Evolutionary conservation across 2,329 filamentous ascomycete genomes (phyloP).

Genomic region (Drechslerella dactyloides): DNA sequence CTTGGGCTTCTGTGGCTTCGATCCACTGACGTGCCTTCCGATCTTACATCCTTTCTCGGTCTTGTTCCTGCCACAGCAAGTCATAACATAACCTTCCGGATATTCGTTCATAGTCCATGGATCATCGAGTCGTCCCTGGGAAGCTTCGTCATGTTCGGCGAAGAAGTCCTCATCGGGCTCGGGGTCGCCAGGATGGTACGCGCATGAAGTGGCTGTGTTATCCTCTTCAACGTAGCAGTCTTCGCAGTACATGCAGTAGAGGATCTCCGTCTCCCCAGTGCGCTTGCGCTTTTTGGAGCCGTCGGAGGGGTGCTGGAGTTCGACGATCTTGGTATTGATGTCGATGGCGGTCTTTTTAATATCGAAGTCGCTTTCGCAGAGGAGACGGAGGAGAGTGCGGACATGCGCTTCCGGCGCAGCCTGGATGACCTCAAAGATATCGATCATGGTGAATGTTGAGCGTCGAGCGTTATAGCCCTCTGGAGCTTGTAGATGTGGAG

Average conservation of each 20-base stretch:
- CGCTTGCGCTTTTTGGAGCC: conserved; percentile 29
- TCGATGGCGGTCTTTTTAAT: conserved; percentile 26
- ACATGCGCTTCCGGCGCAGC: conserved; percentile 47
- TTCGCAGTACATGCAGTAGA: conserved; percentile 39
- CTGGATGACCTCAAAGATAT: conserved; percentile 45
- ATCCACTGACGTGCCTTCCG: conserved; percentile 20
- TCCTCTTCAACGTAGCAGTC: conserved; percentile 42
- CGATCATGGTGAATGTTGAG: conserved; percentile 15
- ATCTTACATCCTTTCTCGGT: conserved; percentile 21
- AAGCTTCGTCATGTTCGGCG: conserved; percentile 26
- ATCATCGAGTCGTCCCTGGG: conserved; percentile 23
- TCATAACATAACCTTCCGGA: conserved; percentile 40
- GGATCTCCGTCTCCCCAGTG: conserved; percentile 14
- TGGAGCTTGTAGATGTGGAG: background rate
- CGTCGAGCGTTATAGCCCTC: background rate
- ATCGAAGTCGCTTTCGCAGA: conserved; percentile 32
- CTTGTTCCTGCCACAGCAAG: conserved; percentile 23
- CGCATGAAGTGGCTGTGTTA: conserved; percentile 29
- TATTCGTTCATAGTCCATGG: conserved; percentile 25
- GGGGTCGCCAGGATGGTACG: conserved; percentile 41
- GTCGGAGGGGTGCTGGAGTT: background rate
- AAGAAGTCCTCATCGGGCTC: conserved; percentile 38
- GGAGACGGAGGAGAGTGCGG: conserved; percentile 44
- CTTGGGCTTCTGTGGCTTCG: conserved; percentile 9
- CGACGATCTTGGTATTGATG: conserved; percentile 23